Evolutionary conservation across 495 filamentous ascomycete species (phyloP).

Genomic region (Annulohypoxylon nitens): DNA sequence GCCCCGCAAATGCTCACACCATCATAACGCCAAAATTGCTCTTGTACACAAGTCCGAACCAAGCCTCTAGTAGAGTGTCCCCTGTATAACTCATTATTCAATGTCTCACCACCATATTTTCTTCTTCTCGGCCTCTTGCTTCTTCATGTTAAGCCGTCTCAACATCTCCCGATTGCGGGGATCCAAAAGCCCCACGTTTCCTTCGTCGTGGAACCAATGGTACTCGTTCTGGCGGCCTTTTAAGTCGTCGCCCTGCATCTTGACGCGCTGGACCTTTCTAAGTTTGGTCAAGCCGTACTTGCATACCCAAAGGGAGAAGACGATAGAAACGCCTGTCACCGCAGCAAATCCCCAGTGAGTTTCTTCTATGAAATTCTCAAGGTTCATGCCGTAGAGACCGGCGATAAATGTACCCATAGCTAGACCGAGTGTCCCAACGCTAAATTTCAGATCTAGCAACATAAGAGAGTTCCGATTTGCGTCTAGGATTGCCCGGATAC

Average conservation of each 20-base stretch:
- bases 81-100: not conserved
- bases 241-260: constrained; percentile 72
- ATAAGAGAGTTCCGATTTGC: constrained; percentile 98
- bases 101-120: constrained; percentile 52
- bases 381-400: constrained; percentile 98
- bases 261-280: constrained; percentile 87
- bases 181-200: constrained; percentile 57
- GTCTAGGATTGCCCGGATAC: constrained; percentile 96
- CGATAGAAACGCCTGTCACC: constrained; percentile 76
- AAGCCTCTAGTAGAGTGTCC: not conserved
- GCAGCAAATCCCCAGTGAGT: constrained; percentile 87
- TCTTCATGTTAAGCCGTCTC: constrained; percentile 61
- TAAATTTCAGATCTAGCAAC: constrained; percentile 97
- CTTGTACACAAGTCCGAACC: not conserved
- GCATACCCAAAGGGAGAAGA: constrained; percentile 81
- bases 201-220: constrained; percentile 62
- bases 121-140: constrained; percentile 53
- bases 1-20: constrained; percentile 8
- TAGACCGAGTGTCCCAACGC: constrained; percentile 91
- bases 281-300: constrained; percentile 84
- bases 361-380: constrained; percentile 98
- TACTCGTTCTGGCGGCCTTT: constrained; percentile 47
- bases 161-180: constrained; percentile 62
- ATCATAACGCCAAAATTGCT: constrained; percentile 31
- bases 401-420: constrained; percentile 94